phyloP scores from a whole-genome alignment of 768 basidiomycete species.

The Trametes coccinea region DNA sequence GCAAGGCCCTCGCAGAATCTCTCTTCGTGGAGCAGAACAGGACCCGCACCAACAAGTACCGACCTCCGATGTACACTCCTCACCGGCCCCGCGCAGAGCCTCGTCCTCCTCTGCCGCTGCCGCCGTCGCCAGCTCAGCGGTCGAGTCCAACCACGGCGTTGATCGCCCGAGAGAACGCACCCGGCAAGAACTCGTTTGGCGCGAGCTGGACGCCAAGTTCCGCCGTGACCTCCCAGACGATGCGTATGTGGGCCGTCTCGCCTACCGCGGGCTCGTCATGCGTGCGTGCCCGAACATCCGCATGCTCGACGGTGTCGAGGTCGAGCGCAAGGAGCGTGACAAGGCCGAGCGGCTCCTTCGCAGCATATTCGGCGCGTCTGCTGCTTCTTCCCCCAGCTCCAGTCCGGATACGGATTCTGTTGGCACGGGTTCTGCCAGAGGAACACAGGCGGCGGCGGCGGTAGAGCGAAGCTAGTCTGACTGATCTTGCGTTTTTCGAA shows the following conservation, averaged over 20 bases:
- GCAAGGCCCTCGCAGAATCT: too few species aligned
- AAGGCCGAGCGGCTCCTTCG: slow-evolving; percentile 75
- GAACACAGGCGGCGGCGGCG: neutral
- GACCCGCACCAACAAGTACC: slow-evolving; percentile 1
- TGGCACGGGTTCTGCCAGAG: neutral
- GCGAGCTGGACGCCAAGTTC: slow-evolving; percentile 81
- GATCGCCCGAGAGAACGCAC: slow-evolving; percentile 16
- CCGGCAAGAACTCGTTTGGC: slow-evolving; percentile 48
- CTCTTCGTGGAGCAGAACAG: neutral
- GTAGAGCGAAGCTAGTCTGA: slow-evolving; percentile 13
- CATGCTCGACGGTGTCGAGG: slow-evolving; percentile 83
- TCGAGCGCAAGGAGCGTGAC: slow-evolving; percentile 79
- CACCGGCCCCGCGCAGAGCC: neutral
- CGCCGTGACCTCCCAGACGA: slow-evolving; percentile 88
- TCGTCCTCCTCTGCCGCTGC: neutral
- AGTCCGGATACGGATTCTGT: neutral
- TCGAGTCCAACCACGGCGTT: slow-evolving; percentile 12
- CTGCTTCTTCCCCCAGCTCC: neutral
- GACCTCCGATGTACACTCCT: neutral
- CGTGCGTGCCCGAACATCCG: slow-evolving; percentile 62
- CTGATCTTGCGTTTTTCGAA: neutral
- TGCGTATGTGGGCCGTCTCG: slow-evolving; percentile 81
- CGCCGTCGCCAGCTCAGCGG: neutral
- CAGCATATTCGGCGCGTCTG: slow-evolving; percentile 41
- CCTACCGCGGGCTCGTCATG: slow-evolving; percentile 90